Evolutionary conservation across 768 basidiomycete genomes (phyloP).

Genomic region (Pleurotus eryngii): DNA sequence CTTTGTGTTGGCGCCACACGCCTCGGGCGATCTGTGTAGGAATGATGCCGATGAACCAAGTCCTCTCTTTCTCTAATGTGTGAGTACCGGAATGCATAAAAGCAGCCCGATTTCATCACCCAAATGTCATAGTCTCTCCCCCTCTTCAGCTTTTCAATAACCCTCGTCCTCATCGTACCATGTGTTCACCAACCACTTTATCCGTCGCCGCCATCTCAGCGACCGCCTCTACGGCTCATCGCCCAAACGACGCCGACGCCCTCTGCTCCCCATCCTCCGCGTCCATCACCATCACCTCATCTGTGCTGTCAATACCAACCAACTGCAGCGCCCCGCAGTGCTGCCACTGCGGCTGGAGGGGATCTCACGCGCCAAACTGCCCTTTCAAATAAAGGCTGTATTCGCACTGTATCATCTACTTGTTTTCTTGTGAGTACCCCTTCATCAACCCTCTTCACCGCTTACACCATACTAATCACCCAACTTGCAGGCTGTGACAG

Average conservation of each 20-base stretch:
- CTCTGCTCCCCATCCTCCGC: background rate
- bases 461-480: background rate
- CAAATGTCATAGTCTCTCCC: background rate
- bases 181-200: too few species aligned
- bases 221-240: background rate
- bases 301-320: slow-evolving; percentile 25
- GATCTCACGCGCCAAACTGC: slow-evolving; percentile 55
- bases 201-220: background rate
- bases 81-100: slow-evolving; percentile 25
- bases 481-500: background rate
- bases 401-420: background rate
- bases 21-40: slow-evolving; percentile 21
- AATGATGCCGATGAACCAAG: slow-evolving; percentile 19
- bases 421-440: background rate
- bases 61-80: too few species aligned
- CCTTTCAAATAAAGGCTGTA: slow-evolving; percentile 51
- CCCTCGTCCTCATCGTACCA: too few species aligned
- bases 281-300: slow-evolving; percentile 17
- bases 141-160: background rate
- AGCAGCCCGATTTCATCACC: slow-evolving; percentile 14
- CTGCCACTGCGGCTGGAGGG: slow-evolving; percentile 75
- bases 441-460: background rate
- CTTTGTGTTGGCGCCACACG: slow-evolving; percentile 24
- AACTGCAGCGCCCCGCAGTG: slow-evolving; percentile 69
- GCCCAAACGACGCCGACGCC: background rate